Conservation (phyloP, 31 red algal species). For the Endocladia muricata region DNA sequence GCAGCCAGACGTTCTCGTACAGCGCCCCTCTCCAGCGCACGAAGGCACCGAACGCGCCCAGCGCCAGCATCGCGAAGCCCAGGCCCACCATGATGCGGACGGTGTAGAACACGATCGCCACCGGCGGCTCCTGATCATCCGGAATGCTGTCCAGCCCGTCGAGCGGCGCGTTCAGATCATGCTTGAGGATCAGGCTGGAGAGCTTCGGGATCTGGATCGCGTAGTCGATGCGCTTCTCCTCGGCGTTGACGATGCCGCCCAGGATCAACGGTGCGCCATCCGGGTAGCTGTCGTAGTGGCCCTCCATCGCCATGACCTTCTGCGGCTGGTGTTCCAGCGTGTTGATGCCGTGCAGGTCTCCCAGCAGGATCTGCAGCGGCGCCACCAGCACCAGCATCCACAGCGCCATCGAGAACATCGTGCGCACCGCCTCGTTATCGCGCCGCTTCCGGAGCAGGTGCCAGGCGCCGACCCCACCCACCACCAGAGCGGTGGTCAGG, state of each 20-base stretch:
- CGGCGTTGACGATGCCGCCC: not conserved
- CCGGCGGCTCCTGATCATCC: not conserved
- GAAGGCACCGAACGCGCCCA: not conserved
- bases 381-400: not conserved
- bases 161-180: not conserved
- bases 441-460: not conserved
- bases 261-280: not conserved
- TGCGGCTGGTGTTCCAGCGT: not conserved
- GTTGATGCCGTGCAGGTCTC: not conserved
- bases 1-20: not conserved
- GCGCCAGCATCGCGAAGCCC: not conserved
- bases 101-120: not conserved
- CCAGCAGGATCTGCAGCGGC: not conserved
- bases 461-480: not conserved
- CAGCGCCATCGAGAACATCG: not conserved
- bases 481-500: not conserved
- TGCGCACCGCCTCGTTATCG: not conserved
- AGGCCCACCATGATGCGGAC: slow-evolving; percentile 2
- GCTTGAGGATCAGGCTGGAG: not conserved
- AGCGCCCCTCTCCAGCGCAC: not conserved
- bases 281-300: not conserved
- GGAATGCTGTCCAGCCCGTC: not conserved
- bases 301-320: not conserved
- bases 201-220: not conserved
- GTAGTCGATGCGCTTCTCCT: not conserved